Conservation (phyloP, 495 filamentous ascomycete genomes). For the Annulohypoxylon nitens region DNA sequence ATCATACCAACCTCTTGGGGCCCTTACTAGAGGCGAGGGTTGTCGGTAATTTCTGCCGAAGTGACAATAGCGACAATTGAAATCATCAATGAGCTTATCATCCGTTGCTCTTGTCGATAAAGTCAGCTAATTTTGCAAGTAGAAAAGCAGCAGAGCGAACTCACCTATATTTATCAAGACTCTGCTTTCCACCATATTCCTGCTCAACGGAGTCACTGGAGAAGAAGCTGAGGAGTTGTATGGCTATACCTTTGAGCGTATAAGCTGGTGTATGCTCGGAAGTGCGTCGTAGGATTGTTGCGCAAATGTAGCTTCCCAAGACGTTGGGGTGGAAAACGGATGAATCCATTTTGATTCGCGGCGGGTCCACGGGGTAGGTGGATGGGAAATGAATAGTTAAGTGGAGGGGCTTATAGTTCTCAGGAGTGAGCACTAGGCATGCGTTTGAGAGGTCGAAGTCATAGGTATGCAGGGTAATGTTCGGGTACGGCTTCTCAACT, state of each 20-base stretch:
- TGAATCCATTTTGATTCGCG: constrained; percentile 61
- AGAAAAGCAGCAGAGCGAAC: background rate
- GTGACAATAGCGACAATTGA: constrained; percentile 26
- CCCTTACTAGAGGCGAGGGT: background rate
- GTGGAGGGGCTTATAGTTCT: constrained; percentile 53
- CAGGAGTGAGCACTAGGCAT: constrained; percentile 58
- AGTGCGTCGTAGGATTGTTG: constrained; percentile 57
- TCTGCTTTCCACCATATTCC: constrained; percentile 19
- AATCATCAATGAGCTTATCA: background rate
- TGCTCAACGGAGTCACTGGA: constrained; percentile 65
- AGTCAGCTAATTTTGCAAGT: background rate
- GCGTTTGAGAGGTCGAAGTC: constrained; percentile 54
- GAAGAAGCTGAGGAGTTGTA: constrained; percentile 73
- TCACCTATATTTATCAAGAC: constrained; percentile 3
- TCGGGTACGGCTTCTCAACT: constrained; percentile 60
- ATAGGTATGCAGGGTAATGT: constrained; percentile 54
- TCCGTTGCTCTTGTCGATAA: background rate
- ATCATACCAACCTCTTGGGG: constrained; percentile 12
- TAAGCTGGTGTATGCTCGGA: constrained; percentile 65
- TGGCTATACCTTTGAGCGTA: constrained; percentile 63
- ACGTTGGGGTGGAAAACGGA: constrained; percentile 68
- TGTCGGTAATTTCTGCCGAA: constrained; percentile 15
- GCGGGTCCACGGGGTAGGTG: constrained; percentile 61
- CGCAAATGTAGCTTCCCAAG: constrained; percentile 63
- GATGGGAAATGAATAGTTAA: constrained; percentile 48